These are phyloP conservation scores for Colletotrichum filicis DNA, from an alignment of 2,329 filamentous ascomycete genomes.

Conservation along the genomic window DNA sequence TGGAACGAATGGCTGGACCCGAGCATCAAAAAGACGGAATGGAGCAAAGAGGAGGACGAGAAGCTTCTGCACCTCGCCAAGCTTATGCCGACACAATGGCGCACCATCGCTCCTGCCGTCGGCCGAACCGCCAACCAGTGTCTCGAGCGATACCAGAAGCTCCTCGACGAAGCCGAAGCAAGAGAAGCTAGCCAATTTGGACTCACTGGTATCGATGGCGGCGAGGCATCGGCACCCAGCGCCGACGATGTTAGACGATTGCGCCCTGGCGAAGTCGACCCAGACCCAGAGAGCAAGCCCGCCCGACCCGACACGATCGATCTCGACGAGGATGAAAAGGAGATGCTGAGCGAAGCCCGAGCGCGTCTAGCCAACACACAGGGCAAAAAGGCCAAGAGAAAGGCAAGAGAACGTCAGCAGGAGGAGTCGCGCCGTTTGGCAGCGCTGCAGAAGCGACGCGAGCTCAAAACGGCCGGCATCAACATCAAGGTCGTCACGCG, in stretches of 20 bases:
- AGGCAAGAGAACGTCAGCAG: slow-evolving; percentile 93
- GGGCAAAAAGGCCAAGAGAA: slow-evolving; percentile 98
- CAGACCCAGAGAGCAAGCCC: slow-evolving; percentile 97
- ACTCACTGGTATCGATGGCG: slow-evolving; percentile 85
- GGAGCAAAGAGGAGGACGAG: slow-evolving; percentile 98
- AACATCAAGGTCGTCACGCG: slow-evolving; percentile 94
- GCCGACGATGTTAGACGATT: slow-evolving; percentile 92
- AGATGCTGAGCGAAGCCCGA: slow-evolving; percentile 98
- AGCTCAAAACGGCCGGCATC: slow-evolving; percentile 97
- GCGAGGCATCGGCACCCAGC: slow-evolving; percentile 86
- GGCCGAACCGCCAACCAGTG: slow-evolving; percentile 97
- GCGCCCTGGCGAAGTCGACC: slow-evolving; percentile 92
- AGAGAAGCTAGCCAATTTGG: slow-evolving; percentile 86
- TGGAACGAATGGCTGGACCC: slow-evolving; percentile 99
- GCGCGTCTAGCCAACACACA: slow-evolving; percentile 97
- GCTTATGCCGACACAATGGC: slow-evolving; percentile 99
- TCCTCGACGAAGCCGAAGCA: slow-evolving; percentile 95
- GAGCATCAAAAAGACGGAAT: slow-evolving; percentile 98
- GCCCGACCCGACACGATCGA: slow-evolving; percentile 97
- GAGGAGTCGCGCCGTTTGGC: slow-evolving; percentile 94
- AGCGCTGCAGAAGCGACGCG: slow-evolving; percentile 91
- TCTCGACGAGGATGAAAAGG: slow-evolving; percentile 98
- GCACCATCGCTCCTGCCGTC: slow-evolving; percentile 96
- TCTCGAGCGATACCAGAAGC: slow-evolving; percentile 94
- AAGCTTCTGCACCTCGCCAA: slow-evolving; percentile 96